These are phyloP conservation scores for Scheffersomyces lignicola DNA, from an alignment of 1,139 yeast genomes.

Conservation along the genomic window DNA sequence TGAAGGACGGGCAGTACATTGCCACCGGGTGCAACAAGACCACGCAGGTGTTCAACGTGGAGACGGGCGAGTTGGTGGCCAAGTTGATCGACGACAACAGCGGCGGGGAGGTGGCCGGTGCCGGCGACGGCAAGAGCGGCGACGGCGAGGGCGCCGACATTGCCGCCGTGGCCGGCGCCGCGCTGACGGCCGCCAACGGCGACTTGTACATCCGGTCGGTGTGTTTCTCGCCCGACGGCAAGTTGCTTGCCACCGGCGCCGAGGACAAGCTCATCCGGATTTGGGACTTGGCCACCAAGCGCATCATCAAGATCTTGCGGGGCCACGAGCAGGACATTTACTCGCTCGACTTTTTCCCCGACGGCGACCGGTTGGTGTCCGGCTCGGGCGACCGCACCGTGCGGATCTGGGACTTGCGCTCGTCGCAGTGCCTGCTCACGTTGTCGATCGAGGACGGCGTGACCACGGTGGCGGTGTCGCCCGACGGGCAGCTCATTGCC, in stretches of 20 bases:
- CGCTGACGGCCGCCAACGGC: constrained; percentile 52
- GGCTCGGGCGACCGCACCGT: constrained; percentile 98
- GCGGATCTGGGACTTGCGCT: constrained; percentile 92
- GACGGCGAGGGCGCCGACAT: constrained; percentile 27
- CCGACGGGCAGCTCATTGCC: constrained; percentile 91
- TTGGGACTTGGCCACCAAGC: constrained; percentile 90
- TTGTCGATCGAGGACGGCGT: constrained; percentile 96
- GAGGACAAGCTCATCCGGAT: constrained; percentile 95
- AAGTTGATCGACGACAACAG: constrained; percentile 80
- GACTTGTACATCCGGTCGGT: constrained; percentile 94
- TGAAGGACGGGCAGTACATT: constrained; percentile 86
- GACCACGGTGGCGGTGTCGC: constrained; percentile 95
- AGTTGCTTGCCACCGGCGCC: constrained; percentile 94
- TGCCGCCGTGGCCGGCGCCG: constrained; percentile 25
- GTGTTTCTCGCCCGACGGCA: constrained; percentile 96
- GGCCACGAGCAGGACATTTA: constrained; percentile 99
- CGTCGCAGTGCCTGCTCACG: constrained; percentile 88
- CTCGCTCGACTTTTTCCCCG: constrained; percentile 93
- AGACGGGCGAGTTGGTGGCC: constrained; percentile 88
- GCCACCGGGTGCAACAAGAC: constrained; percentile 98
- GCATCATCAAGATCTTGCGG: constrained; percentile 81
- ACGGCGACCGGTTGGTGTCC: constrained; percentile 89
- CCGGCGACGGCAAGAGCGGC: constrained; percentile 18
- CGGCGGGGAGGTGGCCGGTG: constrained; percentile 34
- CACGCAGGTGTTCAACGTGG: constrained; percentile 91